Evolutionary conservation across 2,329 filamentous ascomycete genomes (phyloP).

Genomic region (Alternaria atra): DNA sequence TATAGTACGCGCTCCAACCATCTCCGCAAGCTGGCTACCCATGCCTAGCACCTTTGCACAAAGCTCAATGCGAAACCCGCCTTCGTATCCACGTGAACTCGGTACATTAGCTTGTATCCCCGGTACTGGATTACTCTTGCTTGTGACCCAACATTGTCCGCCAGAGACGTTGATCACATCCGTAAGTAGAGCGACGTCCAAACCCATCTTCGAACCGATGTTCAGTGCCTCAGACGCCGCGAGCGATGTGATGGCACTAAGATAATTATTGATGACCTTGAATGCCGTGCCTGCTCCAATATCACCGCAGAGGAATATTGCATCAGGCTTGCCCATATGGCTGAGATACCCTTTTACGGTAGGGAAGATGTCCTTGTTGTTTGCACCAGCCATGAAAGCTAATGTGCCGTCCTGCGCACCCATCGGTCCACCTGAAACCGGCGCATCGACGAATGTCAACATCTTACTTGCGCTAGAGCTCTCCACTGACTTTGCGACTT

Average conservation of each 20-base stretch:
- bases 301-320: conserved; percentile 81
- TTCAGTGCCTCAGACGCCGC: conserved; percentile 71
- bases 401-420: conserved; percentile 84
- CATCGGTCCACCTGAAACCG: conserved; percentile 94
- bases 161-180: conserved; percentile 90
- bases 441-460: conserved; percentile 87
- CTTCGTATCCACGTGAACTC: conserved; percentile 50
- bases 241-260: conserved; percentile 90
- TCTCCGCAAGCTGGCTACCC: conserved; percentile 46
- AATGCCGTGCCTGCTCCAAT: conserved; percentile 86
- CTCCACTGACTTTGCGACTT: conserved; percentile 75
- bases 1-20: conserved; percentile 45
- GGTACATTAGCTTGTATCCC: conserved; percentile 51
- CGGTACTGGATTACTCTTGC: conserved; percentile 90
- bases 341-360: conserved; percentile 72
- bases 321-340: conserved; percentile 76
- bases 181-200: conserved; percentile 71
- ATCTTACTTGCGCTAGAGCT: conserved; percentile 55
- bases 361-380: conserved; percentile 57
- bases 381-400: conserved; percentile 90
- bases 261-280: conserved; percentile 96
- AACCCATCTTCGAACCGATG: conserved; percentile 67
- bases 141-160: conserved; percentile 90
- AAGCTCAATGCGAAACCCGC: conserved; percentile 50
- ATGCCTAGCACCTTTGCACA: conserved; percentile 48